Evolutionary conservation across 2,329 filamentous ascomycete genomes (phyloP).

Genomic region (Capronia americana): DNA sequence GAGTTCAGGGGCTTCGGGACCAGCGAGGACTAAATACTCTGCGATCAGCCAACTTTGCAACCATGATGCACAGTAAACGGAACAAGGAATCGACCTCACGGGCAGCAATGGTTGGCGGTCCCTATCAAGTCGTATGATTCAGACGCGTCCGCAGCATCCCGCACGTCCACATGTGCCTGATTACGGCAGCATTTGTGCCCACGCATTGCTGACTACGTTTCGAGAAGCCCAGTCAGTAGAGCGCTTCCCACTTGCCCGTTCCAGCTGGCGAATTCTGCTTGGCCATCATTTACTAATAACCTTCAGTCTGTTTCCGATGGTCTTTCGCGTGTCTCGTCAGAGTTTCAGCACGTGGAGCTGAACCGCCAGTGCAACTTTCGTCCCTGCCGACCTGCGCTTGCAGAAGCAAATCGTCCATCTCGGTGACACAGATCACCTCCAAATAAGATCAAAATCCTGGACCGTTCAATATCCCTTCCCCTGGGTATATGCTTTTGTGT

Average conservation of each 20-base stretch:
- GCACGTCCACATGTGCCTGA: slow-evolving; percentile 16
- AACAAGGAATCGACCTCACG: slow-evolving; percentile 14
- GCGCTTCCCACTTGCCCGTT: slow-evolving; percentile 33
- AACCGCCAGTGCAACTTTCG: not conserved
- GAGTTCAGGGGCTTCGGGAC: not conserved
- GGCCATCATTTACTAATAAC: not conserved
- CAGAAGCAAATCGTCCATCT: not conserved
- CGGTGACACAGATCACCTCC: not conserved
- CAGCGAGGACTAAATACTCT: slow-evolving; percentile 14
- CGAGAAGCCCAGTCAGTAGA: slow-evolving; percentile 29
- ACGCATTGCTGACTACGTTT: slow-evolving; percentile 32
- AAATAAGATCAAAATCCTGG: not conserved
- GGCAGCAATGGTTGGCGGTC: slow-evolving; percentile 8
- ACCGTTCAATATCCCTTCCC: not conserved
- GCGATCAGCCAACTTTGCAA: not conserved
- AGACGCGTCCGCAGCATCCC: slow-evolving; percentile 16
- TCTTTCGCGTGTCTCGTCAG: not conserved
- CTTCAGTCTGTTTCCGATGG: not conserved
- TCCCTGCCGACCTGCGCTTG: not conserved
- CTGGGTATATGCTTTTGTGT: slow-evolving; percentile 9
- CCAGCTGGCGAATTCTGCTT: slow-evolving; percentile 4
- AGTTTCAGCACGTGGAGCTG: slow-evolving; percentile 9
- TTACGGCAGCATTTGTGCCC: slow-evolving; percentile 31
- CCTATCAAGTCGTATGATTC: slow-evolving; percentile 14
- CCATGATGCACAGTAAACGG: not conserved